Evolutionary conservation across 805 yeast species (phyloP).

Genomic region (Lipomyces japonicus): DNA sequence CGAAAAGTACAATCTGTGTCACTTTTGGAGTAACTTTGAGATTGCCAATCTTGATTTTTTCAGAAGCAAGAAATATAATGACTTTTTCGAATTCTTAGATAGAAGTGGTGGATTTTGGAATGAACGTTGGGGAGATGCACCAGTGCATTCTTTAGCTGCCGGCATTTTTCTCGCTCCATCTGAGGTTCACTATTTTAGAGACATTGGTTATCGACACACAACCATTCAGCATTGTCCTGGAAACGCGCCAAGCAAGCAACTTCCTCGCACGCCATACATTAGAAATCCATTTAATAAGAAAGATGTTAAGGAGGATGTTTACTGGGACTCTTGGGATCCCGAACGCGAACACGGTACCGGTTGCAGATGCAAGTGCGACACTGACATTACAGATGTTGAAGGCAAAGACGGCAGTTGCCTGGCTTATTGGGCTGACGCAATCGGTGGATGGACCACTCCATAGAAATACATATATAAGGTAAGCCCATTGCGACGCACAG

Average conservation of each 20-base stretch:
- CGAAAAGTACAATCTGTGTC: slow-evolving; percentile 77
- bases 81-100: slow-evolving; percentile 68
- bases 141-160: slow-evolving; percentile 83
- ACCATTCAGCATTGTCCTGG: slow-evolving; percentile 79
- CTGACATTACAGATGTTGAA: slow-evolving; percentile 37
- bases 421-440: slow-evolving; percentile 36
- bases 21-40: slow-evolving; percentile 86
- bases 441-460: slow-evolving; percentile 35
- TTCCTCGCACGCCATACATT: slow-evolving; percentile 37
- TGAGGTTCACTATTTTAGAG: slow-evolving; percentile 86
- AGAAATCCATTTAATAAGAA: slow-evolving; percentile 38
- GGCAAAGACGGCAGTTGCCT: slow-evolving; percentile 37
- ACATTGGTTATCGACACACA: slow-evolving; percentile 84
- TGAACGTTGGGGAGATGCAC: slow-evolving; percentile 98
- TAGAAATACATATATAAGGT: no score
- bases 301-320: slow-evolving; percentile 38
- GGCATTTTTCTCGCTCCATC: slow-evolving; percentile 65
- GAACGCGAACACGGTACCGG: slow-evolving; percentile 57
- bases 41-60: slow-evolving; percentile 80
- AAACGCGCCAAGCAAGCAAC: slow-evolving; percentile 54
- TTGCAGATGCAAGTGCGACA: slow-evolving; percentile 82
- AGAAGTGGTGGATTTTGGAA: slow-evolving; percentile 74
- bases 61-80: slow-evolving; percentile 58
- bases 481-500: no score
- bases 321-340: slow-evolving; percentile 42